phyloP scores from a whole-genome alignment of 345 rosid species.

The Populus deltoides region DNA sequence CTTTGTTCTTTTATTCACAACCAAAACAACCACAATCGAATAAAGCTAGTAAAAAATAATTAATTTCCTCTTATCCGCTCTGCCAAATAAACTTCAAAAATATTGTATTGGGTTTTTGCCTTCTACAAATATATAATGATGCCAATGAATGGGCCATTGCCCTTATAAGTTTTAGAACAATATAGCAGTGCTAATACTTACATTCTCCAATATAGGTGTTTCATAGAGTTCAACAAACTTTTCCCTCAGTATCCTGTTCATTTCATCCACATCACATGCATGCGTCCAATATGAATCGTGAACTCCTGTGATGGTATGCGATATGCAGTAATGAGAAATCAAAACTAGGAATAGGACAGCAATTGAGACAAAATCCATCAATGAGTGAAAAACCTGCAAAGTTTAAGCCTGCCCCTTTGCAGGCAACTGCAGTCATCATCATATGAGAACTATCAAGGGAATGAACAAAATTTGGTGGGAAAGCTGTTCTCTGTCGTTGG shows the following conservation, averaged over 20 bases:
- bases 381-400: conserved; percentile 67
- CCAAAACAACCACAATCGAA: not conserved
- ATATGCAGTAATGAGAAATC: conserved; percentile 14
- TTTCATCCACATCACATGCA: conserved; percentile 88
- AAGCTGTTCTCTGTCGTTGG: conserved; percentile 88
- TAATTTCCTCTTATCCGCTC: not conserved
- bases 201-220: conserved; percentile 82
- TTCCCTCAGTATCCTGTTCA: conserved; percentile 82
- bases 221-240: conserved; percentile 90
- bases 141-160: not conserved
- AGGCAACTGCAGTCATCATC: conserved; percentile 99
- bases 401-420: conserved; percentile 71
- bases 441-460: conserved; percentile 98
- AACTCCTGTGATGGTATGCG: conserved; percentile 60
- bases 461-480: conserved; percentile 98
- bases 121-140: not conserved
- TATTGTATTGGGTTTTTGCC: not conserved
- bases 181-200: conserved; percentile 32
- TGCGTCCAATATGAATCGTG: conserved; percentile 99
- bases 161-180: not conserved
- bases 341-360: conserved; percentile 9
- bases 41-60: not conserved
- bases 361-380: not conserved
- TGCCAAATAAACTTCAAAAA: not conserved
- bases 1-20: not conserved